phyloP scores from a whole-genome alignment of 176 grass and related monocot genomes.

The Eremochloa ophiuroides region DNA sequence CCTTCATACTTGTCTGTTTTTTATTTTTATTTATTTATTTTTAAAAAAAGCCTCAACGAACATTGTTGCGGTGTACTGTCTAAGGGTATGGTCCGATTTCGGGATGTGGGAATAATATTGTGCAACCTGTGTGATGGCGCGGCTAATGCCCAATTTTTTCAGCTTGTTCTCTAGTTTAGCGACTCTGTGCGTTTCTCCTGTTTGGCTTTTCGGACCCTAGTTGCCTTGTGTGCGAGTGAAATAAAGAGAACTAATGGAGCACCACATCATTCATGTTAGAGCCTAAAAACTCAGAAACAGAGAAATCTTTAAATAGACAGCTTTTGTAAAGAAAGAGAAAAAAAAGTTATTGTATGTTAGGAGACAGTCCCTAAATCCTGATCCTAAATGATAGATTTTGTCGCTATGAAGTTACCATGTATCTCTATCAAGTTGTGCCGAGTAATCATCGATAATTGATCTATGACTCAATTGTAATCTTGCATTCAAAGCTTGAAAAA shows the following conservation, averaged over 20 bases:
- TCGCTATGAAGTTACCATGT: not conserved
- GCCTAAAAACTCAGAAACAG: too few species aligned
- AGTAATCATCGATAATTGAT: not conserved
- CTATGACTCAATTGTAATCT: not conserved
- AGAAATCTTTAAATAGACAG: not conserved
- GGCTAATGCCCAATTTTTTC: too few species aligned
- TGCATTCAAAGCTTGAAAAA: not conserved
- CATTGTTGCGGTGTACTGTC: not conserved
- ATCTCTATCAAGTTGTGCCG: not conserved
- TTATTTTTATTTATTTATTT: too few species aligned
- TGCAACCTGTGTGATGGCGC: not conserved
- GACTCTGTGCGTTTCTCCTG: too few species aligned
- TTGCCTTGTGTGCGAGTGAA: not conserved
- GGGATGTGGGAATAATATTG: not conserved
- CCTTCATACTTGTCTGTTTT: not conserved
- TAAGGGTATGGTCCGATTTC: not conserved
- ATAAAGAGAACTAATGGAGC: not conserved
- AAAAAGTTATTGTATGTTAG: not conserved
- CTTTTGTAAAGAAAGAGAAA: not conserved
- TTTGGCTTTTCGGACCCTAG: not conserved
- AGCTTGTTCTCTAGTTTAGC: too few species aligned
- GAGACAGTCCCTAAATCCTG: too few species aligned
- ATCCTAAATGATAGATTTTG: not conserved
- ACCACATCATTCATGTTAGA: not conserved
- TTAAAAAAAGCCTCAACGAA: not conserved